Evolutionary conservation across 176 grass and related monocot species (phyloP).

Genomic region (Bonia amplexicaulis): DNA sequence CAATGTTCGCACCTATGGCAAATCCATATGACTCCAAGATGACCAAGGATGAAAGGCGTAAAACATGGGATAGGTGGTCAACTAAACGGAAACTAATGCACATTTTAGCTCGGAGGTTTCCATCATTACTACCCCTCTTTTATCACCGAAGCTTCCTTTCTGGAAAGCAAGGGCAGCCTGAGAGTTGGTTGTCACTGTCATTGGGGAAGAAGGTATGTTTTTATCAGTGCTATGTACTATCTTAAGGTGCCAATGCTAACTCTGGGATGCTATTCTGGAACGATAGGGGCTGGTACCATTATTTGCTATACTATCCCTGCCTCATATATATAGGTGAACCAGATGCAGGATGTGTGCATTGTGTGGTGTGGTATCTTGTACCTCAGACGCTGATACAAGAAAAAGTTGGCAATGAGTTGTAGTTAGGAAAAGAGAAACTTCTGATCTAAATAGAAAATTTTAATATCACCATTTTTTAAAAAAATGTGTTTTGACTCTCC

Average conservation of each 20-base stretch:
- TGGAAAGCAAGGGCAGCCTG: constrained; percentile 62
- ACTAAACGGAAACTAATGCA: constrained; percentile 83
- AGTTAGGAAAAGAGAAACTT: neutral
- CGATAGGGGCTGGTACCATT: neutral
- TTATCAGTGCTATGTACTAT: neutral
- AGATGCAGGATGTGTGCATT: neutral
- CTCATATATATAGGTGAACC: neutral
- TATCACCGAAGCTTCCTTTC: constrained; percentile 84
- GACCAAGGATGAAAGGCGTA: constrained; percentile 81
- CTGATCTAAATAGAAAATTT: neutral
- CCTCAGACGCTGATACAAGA: neutral
- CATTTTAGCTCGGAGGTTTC: constrained; percentile 87
- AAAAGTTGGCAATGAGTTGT: neutral
- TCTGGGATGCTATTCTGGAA: neutral
- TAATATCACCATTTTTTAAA: neutral
- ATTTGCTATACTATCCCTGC: neutral
- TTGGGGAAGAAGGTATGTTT: constrained; percentile 70
- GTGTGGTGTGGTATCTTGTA: neutral
- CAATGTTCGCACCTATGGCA: constrained; percentile 85
- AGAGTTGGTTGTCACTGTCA: constrained; percentile 80
- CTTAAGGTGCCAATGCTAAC: neutral
- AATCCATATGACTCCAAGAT: constrained; percentile 91
- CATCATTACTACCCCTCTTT: constrained; percentile 67
- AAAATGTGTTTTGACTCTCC: neutral
- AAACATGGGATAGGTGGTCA: constrained; percentile 83